Percentiles rank a stretch among this genome's conserved stretches.
These are phyloP conservation scores for Jacaranda mimosifolia DNA, from an alignment of 257 asterid species.

Conservation along the genomic window DNA sequence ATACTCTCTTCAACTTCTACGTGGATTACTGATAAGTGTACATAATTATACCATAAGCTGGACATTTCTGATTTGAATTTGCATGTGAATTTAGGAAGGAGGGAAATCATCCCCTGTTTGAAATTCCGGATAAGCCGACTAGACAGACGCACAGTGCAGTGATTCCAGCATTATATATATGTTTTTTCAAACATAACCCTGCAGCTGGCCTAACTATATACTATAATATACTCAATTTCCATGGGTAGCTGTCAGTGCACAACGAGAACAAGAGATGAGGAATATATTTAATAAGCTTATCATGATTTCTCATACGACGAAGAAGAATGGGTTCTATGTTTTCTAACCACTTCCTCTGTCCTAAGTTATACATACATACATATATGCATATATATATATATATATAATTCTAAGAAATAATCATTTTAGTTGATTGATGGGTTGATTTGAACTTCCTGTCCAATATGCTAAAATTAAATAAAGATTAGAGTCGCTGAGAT, in stretches of 20 bases:
- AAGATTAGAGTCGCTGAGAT: too few relatives aligned
- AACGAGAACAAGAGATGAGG: conserved; percentile 31
- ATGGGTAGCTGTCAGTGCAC: conserved; percentile 36
- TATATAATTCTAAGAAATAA: too few relatives aligned
- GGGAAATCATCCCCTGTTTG: conserved; percentile 37
- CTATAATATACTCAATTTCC: conserved; percentile 18
- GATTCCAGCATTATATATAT: conserved; percentile 20
- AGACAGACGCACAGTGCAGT: conserved; percentile 38
- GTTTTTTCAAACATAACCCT: conserved; percentile 31
- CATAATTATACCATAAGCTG: background rate
- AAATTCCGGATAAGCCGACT: conserved; percentile 39
- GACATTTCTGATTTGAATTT: conserved; percentile 35
- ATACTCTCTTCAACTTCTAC: too few relatives aligned
- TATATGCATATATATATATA: too few relatives aligned
- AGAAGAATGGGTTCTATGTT: conserved; percentile 18
- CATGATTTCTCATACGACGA: conserved; percentile 15
- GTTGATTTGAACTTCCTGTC: too few relatives aligned
- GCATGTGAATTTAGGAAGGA: conserved; percentile 16
- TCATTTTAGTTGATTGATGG: too few relatives aligned
- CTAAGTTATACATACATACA: too few relatives aligned
- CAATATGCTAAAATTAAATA: too few relatives aligned
- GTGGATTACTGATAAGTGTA: background rate
- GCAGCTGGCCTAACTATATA: conserved; percentile 15
- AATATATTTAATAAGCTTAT: conserved; percentile 34
- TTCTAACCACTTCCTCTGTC: too few relatives aligned